Base-by-base conservation (phyloP, 2,329 filamentous ascomycete genomes). In the Colletotrichum karsti region DNA sequence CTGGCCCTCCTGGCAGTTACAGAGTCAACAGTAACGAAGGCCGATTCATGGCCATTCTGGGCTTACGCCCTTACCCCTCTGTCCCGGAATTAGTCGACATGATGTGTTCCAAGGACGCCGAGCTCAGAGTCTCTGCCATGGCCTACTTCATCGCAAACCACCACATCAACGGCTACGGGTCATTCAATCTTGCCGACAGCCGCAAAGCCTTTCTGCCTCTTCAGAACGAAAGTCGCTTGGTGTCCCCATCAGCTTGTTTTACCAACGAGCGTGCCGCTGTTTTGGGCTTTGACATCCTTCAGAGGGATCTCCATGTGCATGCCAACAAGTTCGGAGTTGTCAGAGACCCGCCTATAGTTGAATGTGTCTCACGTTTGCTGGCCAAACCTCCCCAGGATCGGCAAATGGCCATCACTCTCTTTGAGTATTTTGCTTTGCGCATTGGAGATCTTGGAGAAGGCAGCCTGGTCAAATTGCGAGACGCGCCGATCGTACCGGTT, bases 131-230 rank as follows among this genome's bases (percentile, higher is more conserved):
- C 46, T 89, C 88, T 63, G 88, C 93, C 0, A 89, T 97, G 84
- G 86, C 87, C 3, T 98, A 97, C 78, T 97, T 94, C 77, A 88
- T 97, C 62, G 85, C 88, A 30, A 93, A 95, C 74, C 92, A 95
- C 77, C 90, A 93, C 70, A 86, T 87, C 30, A 93, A 98, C 73
- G 88, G 88, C 1, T 98, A 99, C 77, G 85, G 82, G 1, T 80
- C 82, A 3, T 93, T 89, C 76, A 87, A 90, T 71, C 85, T 92
- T 60, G 83, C 82, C 13, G 77, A 79, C 18, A 85, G 86, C 15
- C 83, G 79, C 26, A 87, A 87, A 68, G 80, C 87, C 2, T 92
- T 94, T 68, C 81, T 98, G 39, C 95, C 95, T 1, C 81, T 97
- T 1, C 87, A 95, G 72, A 86, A 87, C n/a, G 82, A 85, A 4